Evolutionary conservation across 805 yeast species (phyloP), one percentile per base, ranked within the genome.

Genomic region (Yarrowia sp.): DNA sequence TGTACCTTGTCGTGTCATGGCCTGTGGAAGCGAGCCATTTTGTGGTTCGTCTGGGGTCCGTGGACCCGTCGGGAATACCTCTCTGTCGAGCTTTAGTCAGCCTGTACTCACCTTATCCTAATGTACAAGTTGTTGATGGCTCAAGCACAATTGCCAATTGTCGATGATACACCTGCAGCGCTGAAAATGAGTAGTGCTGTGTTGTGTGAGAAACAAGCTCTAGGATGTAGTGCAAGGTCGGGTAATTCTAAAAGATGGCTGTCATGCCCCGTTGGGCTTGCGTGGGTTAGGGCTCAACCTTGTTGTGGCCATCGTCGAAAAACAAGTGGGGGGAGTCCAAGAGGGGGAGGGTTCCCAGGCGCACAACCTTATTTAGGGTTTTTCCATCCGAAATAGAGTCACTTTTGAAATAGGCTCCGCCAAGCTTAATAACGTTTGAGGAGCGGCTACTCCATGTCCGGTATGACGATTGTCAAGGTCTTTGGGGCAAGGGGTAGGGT

Each of bases 221-320:
- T 16, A 40, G 30, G 30, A 59, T 35, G 33, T 35, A 51, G 59
- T 51, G 59, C 61, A 54, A 36, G 61, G 46, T 54, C 61, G 61
- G 61, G 61, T 54, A 54, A 54, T 54, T 54, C 61, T 54, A 54
- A 36, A 36, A 48, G 38, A 33, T 51, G 58, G 58, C 58, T 22
- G 58, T 51, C 41, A 21, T 22, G 40, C 58, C 58, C 30, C 24
- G 35, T 54, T 38, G 40, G 61, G 61, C 10, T 8, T 4, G 33
- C 4, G 19, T 14, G 61, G 61, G 61, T 54, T 54, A 54, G 61
- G 61, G 61, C 17, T 6, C 7, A 24, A 54, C 26, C 33, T 26
- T 51, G 4, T 52, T 36, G 1, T 1, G 2, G 7, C 21, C 46
- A 24, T 54, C 61, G 61, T 36, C 61, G 44, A 36, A 38, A 26